Conservation (phyloP, 371 early-diverging fungal genomes). For the Rhizomucor miehei region DNA sequence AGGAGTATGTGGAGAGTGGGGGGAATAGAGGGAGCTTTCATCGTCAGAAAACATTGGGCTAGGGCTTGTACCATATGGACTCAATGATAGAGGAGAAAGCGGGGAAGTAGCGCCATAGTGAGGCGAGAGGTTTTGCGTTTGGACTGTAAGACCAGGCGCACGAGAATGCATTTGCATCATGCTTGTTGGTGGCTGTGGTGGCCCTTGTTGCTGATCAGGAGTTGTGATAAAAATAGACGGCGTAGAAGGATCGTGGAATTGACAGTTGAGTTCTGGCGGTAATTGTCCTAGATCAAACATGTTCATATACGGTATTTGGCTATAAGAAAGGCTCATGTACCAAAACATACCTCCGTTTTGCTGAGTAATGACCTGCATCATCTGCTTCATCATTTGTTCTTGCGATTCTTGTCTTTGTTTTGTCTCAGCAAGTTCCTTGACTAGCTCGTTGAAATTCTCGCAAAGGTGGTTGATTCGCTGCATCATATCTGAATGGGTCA, state of each 20-base stretch:
- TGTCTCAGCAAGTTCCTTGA: conserved; percentile 70
- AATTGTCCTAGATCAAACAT: conserved; percentile 21
- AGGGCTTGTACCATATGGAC: conserved; percentile 15
- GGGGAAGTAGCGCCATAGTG: conserved; percentile 7
- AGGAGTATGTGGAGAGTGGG: conserved; percentile 23
- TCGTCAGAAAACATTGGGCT: conserved; percentile 28
- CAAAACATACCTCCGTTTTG: conserved; percentile 38
- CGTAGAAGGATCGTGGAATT: conserved; percentile 31
- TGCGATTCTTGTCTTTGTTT: conserved; percentile 63
- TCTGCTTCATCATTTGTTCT: conserved; percentile 55
- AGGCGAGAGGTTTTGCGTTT: conserved; percentile 17
- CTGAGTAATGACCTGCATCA: conserved; percentile 56
- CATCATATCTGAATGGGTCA: conserved; percentile 71
- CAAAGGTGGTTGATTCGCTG: conserved; percentile 71
- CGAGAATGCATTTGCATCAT: neutral
- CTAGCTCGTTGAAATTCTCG: conserved; percentile 66
- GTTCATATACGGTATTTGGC: no score
- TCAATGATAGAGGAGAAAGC: conserved; percentile 8
- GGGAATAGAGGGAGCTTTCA: conserved; percentile 26
- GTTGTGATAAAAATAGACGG: conserved; percentile 64
- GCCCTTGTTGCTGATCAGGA: conserved; percentile 27
- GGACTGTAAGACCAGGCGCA: conserved; percentile 14
- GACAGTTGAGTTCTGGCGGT: conserved; percentile 34
- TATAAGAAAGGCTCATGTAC: no score
- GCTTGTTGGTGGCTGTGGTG: neutral